Evolutionary conservation across 1,284 basidiomycete genomes (phyloP), one percentile per base, ranked within the genome.

Genomic region (Athelia sp.): DNA sequence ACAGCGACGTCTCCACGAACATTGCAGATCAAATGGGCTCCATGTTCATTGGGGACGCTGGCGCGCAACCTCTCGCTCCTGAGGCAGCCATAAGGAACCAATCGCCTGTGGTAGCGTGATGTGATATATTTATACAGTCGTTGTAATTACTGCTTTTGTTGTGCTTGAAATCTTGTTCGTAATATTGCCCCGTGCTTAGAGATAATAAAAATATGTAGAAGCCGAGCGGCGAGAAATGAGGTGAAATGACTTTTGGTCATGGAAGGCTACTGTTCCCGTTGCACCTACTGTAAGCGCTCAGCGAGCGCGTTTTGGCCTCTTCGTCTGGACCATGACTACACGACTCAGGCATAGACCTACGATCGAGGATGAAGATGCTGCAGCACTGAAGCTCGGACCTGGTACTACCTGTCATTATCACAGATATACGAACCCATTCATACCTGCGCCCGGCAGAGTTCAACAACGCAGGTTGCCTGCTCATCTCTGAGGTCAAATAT

Each of bases 401-500:
- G 84, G 83, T 81, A 56, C 17, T 9, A 4, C 23, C 15, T 40
- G 19, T 17, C 15, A 13, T 47, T 18, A 43, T 17, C 1, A 46
- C 10, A 10, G 29, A 32, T 38, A 34, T 49, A 22, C 15, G n/a
- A n/a, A 44, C 34, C 19, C 14, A 21, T 4, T 40, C 43, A 15
- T 35, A 23, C 50, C 24, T 23, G 22, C 43, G 22, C 17, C 43
- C 52, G 43, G 0, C 57, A 92, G 93, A 93, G 62, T 95, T 95
- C 70, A 90, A 91, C 70, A 90, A 91, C 58, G 89, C 87, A 2
- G 90, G 90, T 71, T 94, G 91, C 68, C 69, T 96, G 58, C 79
- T 93, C 56, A 93, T 93, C 55, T 93, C 90, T 1, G 93, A 96
- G 63, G 93, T 95, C 61, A 90, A 91, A 62, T 87, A 93, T 62